Percentiles rank a stretch among this genome's conserved stretches.
Conservation (phyloP, 495 filamentous ascomycete species). For the Amniculicola lignicola region DNA sequence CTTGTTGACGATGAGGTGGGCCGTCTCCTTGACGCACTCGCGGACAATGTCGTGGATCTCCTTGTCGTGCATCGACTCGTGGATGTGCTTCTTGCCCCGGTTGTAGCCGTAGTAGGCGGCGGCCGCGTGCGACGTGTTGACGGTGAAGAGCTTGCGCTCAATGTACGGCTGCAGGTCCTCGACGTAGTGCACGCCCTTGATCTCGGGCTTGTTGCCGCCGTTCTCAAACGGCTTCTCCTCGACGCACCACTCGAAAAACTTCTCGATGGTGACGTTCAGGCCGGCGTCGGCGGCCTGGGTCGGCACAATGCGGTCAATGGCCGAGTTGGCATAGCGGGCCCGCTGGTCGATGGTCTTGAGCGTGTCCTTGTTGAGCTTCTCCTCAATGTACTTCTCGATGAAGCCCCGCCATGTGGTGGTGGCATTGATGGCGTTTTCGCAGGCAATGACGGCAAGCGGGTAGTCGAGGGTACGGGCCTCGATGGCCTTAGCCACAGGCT, state of each 20-base stretch:
- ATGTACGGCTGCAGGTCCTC: constrained; percentile 90
- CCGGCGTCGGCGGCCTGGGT: constrained; percentile 73
- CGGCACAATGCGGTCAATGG: constrained; percentile 96
- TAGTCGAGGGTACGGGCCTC: constrained; percentile 64
- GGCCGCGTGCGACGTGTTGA: constrained; percentile 97
- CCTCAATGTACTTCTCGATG: constrained; percentile 79
- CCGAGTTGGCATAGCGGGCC: constrained; percentile 83
- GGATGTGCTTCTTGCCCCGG: constrained; percentile 76
- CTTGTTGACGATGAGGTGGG: constrained; percentile 78
- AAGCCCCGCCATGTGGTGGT: constrained; percentile 77
- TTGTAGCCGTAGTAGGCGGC: constrained; percentile 92
- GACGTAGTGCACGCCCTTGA: constrained; percentile 89
- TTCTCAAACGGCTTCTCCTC: constrained; percentile 73
- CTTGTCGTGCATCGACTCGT: constrained; percentile 70
- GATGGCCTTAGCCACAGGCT: constrained; percentile 88
- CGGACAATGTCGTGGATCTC: constrained; percentile 72
- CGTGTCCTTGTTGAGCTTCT: constrained; percentile 45
- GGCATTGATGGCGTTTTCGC: constrained; percentile 93
- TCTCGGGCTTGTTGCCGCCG: constrained; percentile 59
- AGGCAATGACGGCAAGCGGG: constrained; percentile 89
- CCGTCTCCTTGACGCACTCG: constrained; percentile 74
- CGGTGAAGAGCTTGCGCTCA: constrained; percentile 97
- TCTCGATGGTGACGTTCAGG: constrained; percentile 90
- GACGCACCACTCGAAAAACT: constrained; percentile 98
- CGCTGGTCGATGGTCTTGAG: constrained; percentile 43